Evolutionary conservation across 2,329 filamentous ascomycete species (phyloP).

Genomic region (Penicillium corylophilum): DNA sequence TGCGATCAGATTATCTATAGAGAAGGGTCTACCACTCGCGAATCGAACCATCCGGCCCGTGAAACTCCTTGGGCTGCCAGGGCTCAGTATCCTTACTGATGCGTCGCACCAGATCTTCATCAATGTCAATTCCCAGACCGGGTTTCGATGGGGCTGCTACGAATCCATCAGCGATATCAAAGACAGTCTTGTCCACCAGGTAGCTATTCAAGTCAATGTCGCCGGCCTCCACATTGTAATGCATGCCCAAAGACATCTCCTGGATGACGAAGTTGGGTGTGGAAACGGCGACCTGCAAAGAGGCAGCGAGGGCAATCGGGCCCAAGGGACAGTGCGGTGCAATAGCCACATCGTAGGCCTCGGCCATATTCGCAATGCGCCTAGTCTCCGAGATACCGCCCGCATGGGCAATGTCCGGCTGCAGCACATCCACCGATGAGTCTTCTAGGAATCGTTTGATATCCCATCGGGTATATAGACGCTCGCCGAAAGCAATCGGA

Average conservation of each 20-base stretch:
- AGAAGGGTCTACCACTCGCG: slow-evolving; percentile 60
- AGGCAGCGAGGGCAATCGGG: slow-evolving; percentile 70
- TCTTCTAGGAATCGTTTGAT: slow-evolving; percentile 69
- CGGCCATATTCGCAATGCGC: slow-evolving; percentile 68
- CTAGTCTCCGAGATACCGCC: slow-evolving; percentile 71
- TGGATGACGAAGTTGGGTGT: slow-evolving; percentile 71
- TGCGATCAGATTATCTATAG: not conserved
- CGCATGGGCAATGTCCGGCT: slow-evolving; percentile 70
- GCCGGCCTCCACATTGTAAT: slow-evolving; percentile 67
- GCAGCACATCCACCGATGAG: slow-evolving; percentile 67
- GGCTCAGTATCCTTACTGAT: slow-evolving; percentile 59
- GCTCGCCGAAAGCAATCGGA: slow-evolving; percentile 72
- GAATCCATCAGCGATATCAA: slow-evolving; percentile 64
- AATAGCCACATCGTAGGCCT: slow-evolving; percentile 70
- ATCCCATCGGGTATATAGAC: slow-evolving; percentile 71
- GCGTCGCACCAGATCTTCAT: slow-evolving; percentile 66
- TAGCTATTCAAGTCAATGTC: slow-evolving; percentile 67
- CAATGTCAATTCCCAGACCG: slow-evolving; percentile 67
- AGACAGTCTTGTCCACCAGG: slow-evolving; percentile 63
- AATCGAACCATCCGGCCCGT: slow-evolving; percentile 65
- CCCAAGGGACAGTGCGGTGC: slow-evolving; percentile 74
- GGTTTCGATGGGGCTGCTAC: slow-evolving; percentile 61
- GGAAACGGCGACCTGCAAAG: slow-evolving; percentile 62
- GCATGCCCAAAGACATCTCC: slow-evolving; percentile 77
- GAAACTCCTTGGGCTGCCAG: slow-evolving; percentile 67